A percentile compares a stretch with the other conserved stretches of the same genome.
Evolutionary conservation across 1,139 yeast genomes (phyloP).

Genomic region (Kodamaea arcana): DNA sequence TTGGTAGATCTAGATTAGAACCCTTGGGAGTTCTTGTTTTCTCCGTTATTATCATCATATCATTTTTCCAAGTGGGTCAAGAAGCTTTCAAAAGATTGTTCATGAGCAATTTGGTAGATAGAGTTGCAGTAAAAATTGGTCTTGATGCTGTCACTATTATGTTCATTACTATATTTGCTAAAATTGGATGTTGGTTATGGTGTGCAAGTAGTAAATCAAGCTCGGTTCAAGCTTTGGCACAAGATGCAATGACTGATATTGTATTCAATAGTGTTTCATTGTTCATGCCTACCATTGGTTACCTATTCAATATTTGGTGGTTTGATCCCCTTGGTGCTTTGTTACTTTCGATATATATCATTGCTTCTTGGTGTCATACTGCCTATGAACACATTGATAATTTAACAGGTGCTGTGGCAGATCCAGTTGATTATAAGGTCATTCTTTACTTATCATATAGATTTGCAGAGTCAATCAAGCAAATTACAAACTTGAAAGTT

Average conservation of each 20-base stretch:
- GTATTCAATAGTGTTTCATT: constrained; percentile 63
- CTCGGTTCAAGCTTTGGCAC: constrained; percentile 75
- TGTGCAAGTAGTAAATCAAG: constrained; percentile 62
- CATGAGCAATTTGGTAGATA: constrained; percentile 25
- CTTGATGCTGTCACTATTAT: constrained; percentile 56
- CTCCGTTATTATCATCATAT: constrained; percentile 64
- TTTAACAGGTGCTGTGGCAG: constrained; percentile 71
- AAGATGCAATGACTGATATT: constrained; percentile 77
- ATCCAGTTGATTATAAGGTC: constrained; percentile 58
- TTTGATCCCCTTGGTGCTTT: constrained; percentile 73
- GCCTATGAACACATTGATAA: constrained; percentile 72
- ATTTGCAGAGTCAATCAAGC: constrained; percentile 64
- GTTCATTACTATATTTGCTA: constrained; percentile 57
- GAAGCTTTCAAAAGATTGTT: constrained; percentile 47
- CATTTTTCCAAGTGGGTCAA: constrained; percentile 70
- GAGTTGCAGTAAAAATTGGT: constrained; percentile 46
- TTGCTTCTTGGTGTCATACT: constrained; percentile 58
- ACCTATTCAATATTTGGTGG: constrained; percentile 57
- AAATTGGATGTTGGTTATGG: constrained; percentile 61
- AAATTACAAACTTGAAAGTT: constrained; percentile 63
- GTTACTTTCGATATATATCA: constrained; percentile 56
- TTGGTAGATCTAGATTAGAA: constrained; percentile 69
- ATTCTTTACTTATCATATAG: constrained; percentile 63
- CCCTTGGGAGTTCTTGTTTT: constrained; percentile 78
- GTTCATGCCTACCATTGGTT: constrained; percentile 64